Evolutionary conservation across 352 stramenopile species (phyloP).

Genomic region (Peronospora belbahrii): DNA sequence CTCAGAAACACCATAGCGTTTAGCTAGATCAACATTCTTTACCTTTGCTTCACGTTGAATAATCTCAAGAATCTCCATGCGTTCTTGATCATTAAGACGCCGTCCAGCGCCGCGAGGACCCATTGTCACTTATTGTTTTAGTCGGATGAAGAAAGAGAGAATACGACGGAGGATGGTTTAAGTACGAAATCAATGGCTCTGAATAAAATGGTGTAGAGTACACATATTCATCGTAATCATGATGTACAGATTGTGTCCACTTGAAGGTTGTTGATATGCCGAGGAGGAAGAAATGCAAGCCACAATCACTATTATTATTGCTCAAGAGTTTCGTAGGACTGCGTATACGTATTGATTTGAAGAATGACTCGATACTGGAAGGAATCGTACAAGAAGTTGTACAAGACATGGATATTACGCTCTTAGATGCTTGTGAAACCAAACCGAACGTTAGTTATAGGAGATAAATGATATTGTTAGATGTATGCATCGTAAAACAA

Average conservation of each 20-base stretch:
- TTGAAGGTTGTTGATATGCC: not conserved
- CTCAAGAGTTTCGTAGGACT: slow-evolving; percentile 81
- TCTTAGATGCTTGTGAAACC: slow-evolving; percentile 65
- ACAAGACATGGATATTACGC: slow-evolving; percentile 82
- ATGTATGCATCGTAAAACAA: too few relatives aligned
- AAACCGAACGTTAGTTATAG: slow-evolving; percentile 50
- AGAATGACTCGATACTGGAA: slow-evolving; percentile 76
- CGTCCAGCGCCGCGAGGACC: slow-evolving; percentile 64
- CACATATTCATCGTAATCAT: not conserved
- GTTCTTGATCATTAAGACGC: slow-evolving; percentile 83
- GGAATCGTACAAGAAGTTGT: slow-evolving; percentile 78
- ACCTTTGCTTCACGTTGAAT: slow-evolving; percentile 73
- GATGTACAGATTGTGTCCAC: not conserved
- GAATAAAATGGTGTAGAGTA: slow-evolving; percentile 2
- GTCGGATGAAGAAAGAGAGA: not conserved
- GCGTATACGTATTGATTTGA: slow-evolving; percentile 74
- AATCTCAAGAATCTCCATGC: slow-evolving; percentile 86
- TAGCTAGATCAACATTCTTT: slow-evolving; percentile 81
- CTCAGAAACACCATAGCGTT: slow-evolving; percentile 81
- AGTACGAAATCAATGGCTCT: slow-evolving; percentile 32
- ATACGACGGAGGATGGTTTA: slow-evolving; percentile 15
- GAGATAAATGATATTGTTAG: too few relatives aligned
- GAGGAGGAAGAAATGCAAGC: slow-evolving; percentile 25
- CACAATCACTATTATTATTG: slow-evolving; percentile 63
- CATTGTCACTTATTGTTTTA: too few relatives aligned